Percentiles rank a stretch among this genome's conserved stretches.
These are phyloP conservation scores for Elaphomyces granulatus DNA, from an alignment of 495 filamentous ascomycete genomes.

Conservation along the genomic window DNA sequence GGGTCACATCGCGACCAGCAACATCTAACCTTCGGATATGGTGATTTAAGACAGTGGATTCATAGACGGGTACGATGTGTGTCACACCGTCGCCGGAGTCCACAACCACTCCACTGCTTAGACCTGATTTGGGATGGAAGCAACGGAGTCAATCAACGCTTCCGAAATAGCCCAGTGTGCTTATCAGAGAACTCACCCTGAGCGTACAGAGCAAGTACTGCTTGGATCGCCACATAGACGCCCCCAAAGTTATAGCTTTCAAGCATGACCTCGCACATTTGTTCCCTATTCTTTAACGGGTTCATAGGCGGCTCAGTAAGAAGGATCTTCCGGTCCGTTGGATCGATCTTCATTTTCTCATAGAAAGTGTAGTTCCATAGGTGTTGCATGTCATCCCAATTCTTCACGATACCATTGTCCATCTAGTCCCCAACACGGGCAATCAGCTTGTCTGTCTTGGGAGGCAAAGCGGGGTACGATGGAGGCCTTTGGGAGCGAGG, in stretches of 20 bases:
- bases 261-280: slow-evolving; percentile 99
- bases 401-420: slow-evolving; percentile 99
- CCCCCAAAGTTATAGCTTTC: slow-evolving; percentile 92
- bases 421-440: slow-evolving; percentile 41
- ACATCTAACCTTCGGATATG: slow-evolving; percentile 88
- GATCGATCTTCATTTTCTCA: slow-evolving; percentile 90
- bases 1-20: slow-evolving; percentile 90
- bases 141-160: no score
- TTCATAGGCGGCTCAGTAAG: slow-evolving; percentile 98
- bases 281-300: slow-evolving; percentile 83
- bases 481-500: not conserved
- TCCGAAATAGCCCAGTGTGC: no score
- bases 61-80: slow-evolving; percentile 96
- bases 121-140: slow-evolving; percentile 38
- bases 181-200: slow-evolving; percentile 58
- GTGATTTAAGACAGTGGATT: slow-evolving; percentile 93
- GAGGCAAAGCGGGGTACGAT: slow-evolving; percentile 13
- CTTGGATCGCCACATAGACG: slow-evolving; percentile 97
- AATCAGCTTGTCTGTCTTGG: slow-evolving; percentile 15
- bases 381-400: slow-evolving; percentile 99
- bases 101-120: slow-evolving; percentile 91
- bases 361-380: slow-evolving; percentile 98
- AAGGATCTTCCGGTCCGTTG: slow-evolving; percentile 88
- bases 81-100: slow-evolving; percentile 98
- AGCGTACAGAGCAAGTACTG: slow-evolving; percentile 91